Conservation (phyloP, 2,329 filamentous ascomycete genomes). For the Hypomyces rosellus region DNA sequence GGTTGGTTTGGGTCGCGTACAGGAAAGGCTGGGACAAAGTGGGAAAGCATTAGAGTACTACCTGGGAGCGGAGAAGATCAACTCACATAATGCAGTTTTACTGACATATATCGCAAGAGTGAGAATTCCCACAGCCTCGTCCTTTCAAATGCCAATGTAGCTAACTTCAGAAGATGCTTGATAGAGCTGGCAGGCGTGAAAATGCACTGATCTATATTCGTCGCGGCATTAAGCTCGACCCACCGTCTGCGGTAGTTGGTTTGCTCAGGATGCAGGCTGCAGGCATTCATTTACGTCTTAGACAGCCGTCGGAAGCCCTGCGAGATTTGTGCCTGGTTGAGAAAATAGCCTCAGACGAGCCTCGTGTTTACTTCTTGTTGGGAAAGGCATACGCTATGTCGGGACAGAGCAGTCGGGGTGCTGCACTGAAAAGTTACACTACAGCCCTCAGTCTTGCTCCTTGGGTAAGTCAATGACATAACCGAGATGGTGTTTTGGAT, state of each 20-base stretch:
- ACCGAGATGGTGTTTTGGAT: not conserved
- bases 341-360: conserved; percentile 8
- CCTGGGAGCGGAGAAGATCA: conserved; percentile 15
- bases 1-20: conserved; percentile 16
- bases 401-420: not conserved
- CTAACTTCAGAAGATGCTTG: not conserved
- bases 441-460: not conserved
- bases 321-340: conserved; percentile 6
- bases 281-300: conserved; percentile 6
- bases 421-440: not conserved
- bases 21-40: conserved; percentile 14
- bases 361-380: conserved; percentile 9
- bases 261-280: conserved; percentile 9
- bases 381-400: conserved; percentile 9
- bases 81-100: conserved; percentile 15
- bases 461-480: not conserved
- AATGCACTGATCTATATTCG: not conserved
- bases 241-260: conserved; percentile 2
- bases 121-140: conserved; percentile 1
- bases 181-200: not conserved
- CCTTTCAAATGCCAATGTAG: not conserved
- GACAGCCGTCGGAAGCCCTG: conserved; percentile 6
- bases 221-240: conserved; percentile 7
- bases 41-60: conserved; percentile 15
- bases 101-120: conserved; percentile 17